A percentile compares a stretch with the other conserved stretches of the same genome.
phyloP scores from a whole-genome alignment of 179 eudicot genomes.

The Nepenthes alata region DNA sequence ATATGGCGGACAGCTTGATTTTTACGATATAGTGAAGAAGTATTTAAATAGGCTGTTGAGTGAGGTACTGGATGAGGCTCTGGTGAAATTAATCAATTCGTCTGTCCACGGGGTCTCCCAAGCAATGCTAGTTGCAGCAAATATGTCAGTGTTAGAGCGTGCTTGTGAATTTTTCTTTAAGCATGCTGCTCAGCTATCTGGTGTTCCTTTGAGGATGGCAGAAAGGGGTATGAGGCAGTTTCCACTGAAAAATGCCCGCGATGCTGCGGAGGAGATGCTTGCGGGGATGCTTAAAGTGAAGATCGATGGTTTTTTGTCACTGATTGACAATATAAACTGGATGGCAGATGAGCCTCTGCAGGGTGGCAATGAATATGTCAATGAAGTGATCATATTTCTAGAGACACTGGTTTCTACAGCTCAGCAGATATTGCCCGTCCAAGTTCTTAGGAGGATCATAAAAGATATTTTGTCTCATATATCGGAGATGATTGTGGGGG shows the following conservation, averaged over 20 bases:
- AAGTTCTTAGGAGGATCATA: constrained; percentile 67
- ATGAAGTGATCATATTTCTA: constrained; percentile 80
- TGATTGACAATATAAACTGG: constrained; percentile 92
- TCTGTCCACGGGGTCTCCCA: constrained; percentile 73
- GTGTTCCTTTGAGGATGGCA: constrained; percentile 84
- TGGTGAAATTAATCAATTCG: constrained; percentile 53
- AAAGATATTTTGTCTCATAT: constrained; percentile 75
- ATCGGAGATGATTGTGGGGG: constrained; percentile 68
- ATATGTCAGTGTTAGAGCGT: constrained; percentile 89
- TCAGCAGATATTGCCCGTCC: constrained; percentile 77
- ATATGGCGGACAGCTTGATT: constrained; percentile 91
- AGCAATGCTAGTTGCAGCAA: constrained; percentile 95
- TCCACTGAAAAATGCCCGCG: constrained; percentile 69
- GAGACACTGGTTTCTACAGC: constrained; percentile 91
- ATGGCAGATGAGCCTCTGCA: constrained; percentile 73
- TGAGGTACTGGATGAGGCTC: constrained; percentile 72
- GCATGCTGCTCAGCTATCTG: constrained; percentile 94
- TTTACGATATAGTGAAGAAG: constrained; percentile 88
- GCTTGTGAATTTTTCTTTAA: constrained; percentile 96
- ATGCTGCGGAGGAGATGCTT: constrained; percentile 80
- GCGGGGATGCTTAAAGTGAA: constrained; percentile 82
- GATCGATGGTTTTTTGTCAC: constrained; percentile 68
- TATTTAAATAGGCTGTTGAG: constrained; percentile 77
- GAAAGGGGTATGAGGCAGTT: constrained; percentile 78
- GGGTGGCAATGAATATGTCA: constrained; percentile 81